A percentile compares a stretch with the other conserved stretches of the same genome.
Conservation (phyloP, 495 filamentous ascomycete genomes). For the Aspergillus nanangensis region DNA sequence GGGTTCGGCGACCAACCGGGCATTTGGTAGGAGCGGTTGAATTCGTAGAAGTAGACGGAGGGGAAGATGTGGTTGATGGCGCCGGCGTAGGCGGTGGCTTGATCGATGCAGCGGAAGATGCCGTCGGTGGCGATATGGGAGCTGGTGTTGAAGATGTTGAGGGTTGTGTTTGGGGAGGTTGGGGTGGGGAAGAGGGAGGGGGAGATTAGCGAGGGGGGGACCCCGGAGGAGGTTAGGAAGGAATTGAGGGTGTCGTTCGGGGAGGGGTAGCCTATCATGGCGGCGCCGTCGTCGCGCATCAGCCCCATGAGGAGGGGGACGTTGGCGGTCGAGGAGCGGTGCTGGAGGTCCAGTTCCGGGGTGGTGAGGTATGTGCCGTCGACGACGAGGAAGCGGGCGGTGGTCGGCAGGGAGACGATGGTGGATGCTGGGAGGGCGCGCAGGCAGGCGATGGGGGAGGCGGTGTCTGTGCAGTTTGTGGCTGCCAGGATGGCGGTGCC, state of each 20-base stretch:
- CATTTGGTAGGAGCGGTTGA: constrained; percentile 25
- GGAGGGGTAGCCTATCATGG: constrained; percentile 19
- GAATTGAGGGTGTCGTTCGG: not conserved
- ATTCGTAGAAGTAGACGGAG: constrained; percentile 22
- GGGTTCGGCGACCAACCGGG: constrained; percentile 21
- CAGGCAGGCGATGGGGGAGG: constrained; percentile 33
- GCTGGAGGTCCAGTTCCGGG: not conserved
- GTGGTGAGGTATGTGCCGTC: not conserved
- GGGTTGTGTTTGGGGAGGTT: constrained; percentile 13
- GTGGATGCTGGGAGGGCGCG: constrained; percentile 26
- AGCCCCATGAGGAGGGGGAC: not conserved
- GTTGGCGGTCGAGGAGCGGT: not conserved
- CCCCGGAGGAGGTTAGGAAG: not conserved
- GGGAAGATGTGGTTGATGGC: constrained; percentile 16
- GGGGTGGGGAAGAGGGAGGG: constrained; percentile 11
- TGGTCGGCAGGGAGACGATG: constrained; percentile 12
- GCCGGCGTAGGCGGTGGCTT: constrained; percentile 20
- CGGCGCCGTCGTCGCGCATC: constrained; percentile 22
- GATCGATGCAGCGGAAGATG: constrained; percentile 24
- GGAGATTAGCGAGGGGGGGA: not conserved
- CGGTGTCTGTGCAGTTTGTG: constrained; percentile 31
- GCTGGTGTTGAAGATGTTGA: constrained; percentile 23
- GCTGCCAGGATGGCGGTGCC: constrained; percentile 16
- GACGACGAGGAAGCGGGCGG: not conserved
- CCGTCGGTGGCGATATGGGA: constrained; percentile 20